Evolutionary conservation across 495 filamentous ascomycete species (phyloP).

Genomic region (Durotheca rogersii): DNA sequence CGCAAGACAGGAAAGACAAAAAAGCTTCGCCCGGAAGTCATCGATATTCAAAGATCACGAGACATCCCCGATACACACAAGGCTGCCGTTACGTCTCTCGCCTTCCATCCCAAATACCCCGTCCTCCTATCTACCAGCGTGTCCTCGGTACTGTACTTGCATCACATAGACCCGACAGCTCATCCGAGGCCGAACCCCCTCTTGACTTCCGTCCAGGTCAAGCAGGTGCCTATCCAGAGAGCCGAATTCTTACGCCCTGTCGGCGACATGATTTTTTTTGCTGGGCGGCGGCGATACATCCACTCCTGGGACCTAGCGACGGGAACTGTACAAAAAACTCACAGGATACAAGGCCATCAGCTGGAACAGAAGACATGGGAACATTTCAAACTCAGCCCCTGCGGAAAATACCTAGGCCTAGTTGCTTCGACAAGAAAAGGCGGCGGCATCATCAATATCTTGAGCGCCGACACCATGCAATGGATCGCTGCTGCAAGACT

Average conservation of each 20-base stretch:
- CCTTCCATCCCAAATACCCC: conserved; percentile 84
- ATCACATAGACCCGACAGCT: conserved; percentile 78
- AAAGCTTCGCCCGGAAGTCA: conserved; percentile 77
- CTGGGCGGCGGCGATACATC: conserved; percentile 85
- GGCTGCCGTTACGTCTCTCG: conserved; percentile 79
- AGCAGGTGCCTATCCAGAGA: conserved; percentile 74
- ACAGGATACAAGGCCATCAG: conserved; percentile 75
- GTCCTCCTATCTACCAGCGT: conserved; percentile 86
- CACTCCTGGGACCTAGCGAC: conserved; percentile 88
- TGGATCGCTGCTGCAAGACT: conserved; percentile 85
- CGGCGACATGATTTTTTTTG: conserved; percentile 73
- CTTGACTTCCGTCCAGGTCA: conserved; percentile 84
- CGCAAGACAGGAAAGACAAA: conserved; percentile 50
- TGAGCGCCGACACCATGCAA: conserved; percentile 77
- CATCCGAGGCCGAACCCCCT: conserved; percentile 76
- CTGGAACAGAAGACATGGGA: conserved; percentile 90
- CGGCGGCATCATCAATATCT: conserved; percentile 82
- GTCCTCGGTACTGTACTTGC: conserved; percentile 79
- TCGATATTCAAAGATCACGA: conserved; percentile 72
- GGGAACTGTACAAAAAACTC: conserved; percentile 76
- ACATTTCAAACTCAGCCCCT: conserved; percentile 78
- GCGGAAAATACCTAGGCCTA: conserved; percentile 80
- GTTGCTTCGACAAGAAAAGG: conserved; percentile 76
- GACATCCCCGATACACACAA: conserved; percentile 54
- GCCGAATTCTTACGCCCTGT: conserved; percentile 68